Evolutionary conservation across 1,284 basidiomycete genomes (phyloP).

Genomic region (Fomitopsis palustris): DNA sequence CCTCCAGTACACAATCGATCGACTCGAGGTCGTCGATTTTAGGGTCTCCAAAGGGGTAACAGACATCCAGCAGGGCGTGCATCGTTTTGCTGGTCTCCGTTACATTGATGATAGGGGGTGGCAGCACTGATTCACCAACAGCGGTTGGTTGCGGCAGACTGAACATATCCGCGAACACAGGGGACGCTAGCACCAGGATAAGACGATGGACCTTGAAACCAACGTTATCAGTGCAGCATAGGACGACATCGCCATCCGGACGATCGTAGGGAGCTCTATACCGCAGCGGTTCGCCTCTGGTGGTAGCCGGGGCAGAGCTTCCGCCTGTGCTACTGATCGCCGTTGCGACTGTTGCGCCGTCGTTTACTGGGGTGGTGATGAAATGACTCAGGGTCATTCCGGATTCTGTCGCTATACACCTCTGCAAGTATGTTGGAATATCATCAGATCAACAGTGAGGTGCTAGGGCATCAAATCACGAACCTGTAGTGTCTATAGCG

Average conservation of each 20-base stretch:
- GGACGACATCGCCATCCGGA: conserved; percentile 34
- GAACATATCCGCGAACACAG: conserved; percentile 19
- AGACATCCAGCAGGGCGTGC: conserved; percentile 33
- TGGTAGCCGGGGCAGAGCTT: too few species aligned
- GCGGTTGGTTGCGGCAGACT: conserved; percentile 3
- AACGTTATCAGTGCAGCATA: conserved; percentile 20
- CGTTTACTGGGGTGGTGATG: too few species aligned
- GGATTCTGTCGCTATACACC: too few species aligned
- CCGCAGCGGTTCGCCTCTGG: too few species aligned
- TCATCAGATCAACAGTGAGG: too few species aligned
- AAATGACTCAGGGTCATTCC: too few species aligned
- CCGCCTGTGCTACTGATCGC: too few species aligned
- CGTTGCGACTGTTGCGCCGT: too few species aligned
- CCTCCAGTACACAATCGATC: conserved; percentile 10
- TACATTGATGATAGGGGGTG: conserved; percentile 27
- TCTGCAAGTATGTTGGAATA: too few species aligned
- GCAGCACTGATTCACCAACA: neutral
- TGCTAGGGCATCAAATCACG: too few species aligned
- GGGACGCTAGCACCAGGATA: conserved; percentile 17
- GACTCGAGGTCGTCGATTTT: conserved; percentile 11
- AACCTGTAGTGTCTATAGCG: too few species aligned
- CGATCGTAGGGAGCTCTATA: conserved; percentile 25
- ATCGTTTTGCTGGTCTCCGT: conserved; percentile 31
- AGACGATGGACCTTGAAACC: conserved; percentile 7
- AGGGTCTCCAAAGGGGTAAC: conserved; percentile 31